These are phyloP conservation scores for Combretum micranthum DNA, from an alignment of 345 rosid genomes.

Conservation along the genomic window DNA sequence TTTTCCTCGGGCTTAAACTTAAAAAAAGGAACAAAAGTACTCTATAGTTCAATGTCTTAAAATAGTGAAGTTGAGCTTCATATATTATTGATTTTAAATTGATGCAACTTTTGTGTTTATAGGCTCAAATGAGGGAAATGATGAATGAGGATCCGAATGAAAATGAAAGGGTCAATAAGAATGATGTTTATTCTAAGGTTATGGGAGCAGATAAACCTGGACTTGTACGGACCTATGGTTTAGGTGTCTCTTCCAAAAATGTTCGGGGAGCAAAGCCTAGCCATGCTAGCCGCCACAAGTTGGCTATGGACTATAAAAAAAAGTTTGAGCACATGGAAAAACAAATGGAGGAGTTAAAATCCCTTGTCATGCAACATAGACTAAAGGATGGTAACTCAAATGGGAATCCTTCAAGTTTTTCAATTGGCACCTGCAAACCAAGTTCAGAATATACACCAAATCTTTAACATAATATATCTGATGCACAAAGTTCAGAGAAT, in stretches of 20 bases:
- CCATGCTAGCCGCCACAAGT: not conserved
- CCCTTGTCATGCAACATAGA: conserved; percentile 1
- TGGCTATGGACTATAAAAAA: conserved; percentile 6
- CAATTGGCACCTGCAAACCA: no score
- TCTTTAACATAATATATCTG: no score
- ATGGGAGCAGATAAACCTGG: conserved; percentile 8
- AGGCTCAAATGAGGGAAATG: not conserved
- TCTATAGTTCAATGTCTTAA: no score
- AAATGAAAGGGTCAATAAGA: not conserved
- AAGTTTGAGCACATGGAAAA: conserved; percentile 1
- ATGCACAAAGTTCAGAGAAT: no score
- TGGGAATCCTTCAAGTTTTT: no score
- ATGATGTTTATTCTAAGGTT: conserved; percentile 2
- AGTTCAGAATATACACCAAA: no score
- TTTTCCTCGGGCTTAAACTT: not conserved
- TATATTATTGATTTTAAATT: not conserved
- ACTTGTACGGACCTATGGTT: conserved; percentile 1
- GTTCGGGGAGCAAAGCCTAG: not conserved
- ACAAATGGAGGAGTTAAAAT: conserved; percentile 1
- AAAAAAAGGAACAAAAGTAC: not conserved
- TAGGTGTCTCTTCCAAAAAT: not conserved
- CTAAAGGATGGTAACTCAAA: not conserved
- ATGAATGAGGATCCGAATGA: not conserved
- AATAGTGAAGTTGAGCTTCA: not conserved
- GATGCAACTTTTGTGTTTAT: no score